These are phyloP conservation scores for Leishmania lainsoni DNA, from an alignment of 208 protist genomes.

Conservation along the genomic window DNA sequence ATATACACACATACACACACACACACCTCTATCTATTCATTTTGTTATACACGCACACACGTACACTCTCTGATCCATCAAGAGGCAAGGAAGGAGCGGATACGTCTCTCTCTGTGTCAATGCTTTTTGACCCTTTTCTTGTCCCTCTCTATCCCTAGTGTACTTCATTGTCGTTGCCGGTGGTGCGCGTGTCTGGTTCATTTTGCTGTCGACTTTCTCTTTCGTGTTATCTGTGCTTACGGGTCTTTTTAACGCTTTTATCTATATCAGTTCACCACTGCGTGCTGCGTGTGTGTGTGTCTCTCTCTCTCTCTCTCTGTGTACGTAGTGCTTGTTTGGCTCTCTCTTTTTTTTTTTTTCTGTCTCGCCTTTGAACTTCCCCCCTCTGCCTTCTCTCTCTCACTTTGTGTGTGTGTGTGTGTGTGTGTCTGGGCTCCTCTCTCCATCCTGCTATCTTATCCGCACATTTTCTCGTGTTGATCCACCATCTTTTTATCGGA, in stretches of 20 bases:
- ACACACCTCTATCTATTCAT: not conserved
- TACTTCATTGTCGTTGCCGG: conserved; percentile 10
- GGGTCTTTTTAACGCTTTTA: not conserved
- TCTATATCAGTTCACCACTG: not conserved
- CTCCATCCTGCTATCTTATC: not conserved
- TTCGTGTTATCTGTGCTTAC: not conserved
- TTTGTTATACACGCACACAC: not conserved
- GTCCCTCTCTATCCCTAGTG: not conserved
- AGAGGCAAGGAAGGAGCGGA: not conserved
- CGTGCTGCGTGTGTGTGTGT: not conserved
- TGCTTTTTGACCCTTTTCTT: not conserved
- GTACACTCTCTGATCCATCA: not conserved
- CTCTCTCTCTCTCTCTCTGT: not conserved
- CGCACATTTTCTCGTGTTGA: not conserved
- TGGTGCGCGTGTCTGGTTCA: not conserved
- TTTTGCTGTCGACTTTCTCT: not conserved
- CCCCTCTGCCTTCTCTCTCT: not conserved
- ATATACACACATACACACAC: not conserved
- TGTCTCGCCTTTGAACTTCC: not conserved
- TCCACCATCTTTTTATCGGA: not conserved
- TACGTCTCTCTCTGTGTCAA: not conserved
- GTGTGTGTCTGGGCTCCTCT: no score
- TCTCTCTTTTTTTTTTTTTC: conserved; percentile 23
- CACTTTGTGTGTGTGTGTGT: not conserved
- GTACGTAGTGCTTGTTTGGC: not conserved